phyloP scores from a whole-genome alignment of 2,329 filamentous ascomycete species.

The Pseudogymnoascus sp. region DNA sequence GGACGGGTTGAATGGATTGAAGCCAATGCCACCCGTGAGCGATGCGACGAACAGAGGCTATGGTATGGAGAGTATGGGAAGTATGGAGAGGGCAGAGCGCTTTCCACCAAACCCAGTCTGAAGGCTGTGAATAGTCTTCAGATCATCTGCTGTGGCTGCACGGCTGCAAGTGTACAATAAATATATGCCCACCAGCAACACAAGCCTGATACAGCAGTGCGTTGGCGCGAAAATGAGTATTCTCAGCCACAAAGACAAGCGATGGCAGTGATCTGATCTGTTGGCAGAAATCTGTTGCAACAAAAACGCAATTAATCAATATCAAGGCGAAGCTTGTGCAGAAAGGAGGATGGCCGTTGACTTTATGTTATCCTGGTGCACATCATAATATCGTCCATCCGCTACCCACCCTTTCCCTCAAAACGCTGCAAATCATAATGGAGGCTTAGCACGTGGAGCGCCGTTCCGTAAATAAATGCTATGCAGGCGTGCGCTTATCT shows the following conservation, averaged over 20 bases:
- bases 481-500: constrained; percentile 4
- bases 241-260: neutral
- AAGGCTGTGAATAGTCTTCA: neutral
- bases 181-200: neutral
- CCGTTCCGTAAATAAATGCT: constrained; percentile 4
- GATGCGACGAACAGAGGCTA: neutral
- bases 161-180: neutral
- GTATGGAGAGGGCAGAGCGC: neutral
- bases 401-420: neutral
- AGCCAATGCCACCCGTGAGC: neutral
- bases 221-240: neutral
- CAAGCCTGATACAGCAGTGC: constrained; percentile 3
- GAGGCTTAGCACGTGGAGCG: constrained; percentile 3
- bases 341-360: constrained; percentile 3
- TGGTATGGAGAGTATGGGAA: neutral
- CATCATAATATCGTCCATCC: neutral
- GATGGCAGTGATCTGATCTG: too few relatives aligned
- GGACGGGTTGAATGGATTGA: neutral
- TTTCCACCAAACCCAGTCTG: neutral
- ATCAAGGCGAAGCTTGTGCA: neutral
- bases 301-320: neutral
- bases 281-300: neutral
- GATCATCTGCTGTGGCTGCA: neutral
- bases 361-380: constrained; percentile 5
- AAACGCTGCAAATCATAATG: neutral